Base-by-base conservation (phyloP, 2,329 filamentous ascomycete genomes). In the Microcyclospora tardicrescens region DNA sequence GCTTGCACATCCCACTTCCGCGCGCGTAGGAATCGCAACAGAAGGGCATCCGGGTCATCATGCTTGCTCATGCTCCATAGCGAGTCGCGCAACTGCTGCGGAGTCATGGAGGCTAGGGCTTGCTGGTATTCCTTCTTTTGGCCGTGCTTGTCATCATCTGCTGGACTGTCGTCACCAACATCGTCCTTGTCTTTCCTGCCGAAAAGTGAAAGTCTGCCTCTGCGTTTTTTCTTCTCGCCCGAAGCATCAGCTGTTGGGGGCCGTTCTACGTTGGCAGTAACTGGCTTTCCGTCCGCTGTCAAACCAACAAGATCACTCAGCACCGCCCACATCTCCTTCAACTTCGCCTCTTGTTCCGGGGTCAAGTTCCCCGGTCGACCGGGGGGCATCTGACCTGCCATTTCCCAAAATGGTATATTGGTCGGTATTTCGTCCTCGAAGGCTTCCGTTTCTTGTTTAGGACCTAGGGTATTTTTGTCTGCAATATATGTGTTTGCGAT, bases 51-150 rank as follows among this genome's bases (percentile, higher is more conserved):
- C 0, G 91, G 91, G 57, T 96, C 77, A 56, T 98, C 91, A 53
- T 91, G 81, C 67, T 96, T 98, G 42, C 89, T 75, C 85, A 95
- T 93, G 49, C 67, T 73, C 91, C 91, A 96, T 56, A 96, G 82
- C 0, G 86, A 79, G 12, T 71, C 68, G 37, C 86, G 77, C 47
- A 98, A 75, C 33, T 81, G 72, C 53, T 93, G 84, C 0, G 89
- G 84, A 1, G 77, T 72, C 53, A 81, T 73, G 43, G 73, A 84
- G 35, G 81, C 79, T 9, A 98, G 63, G 0, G 85, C 84, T 31
- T 89, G 77, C 50, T 84, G 75, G 62, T 86, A 95, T 36, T 86
- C 78, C 62, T 89, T 91, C 29, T 75, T 82, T 61, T 91, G 83
- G 34, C 86, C 87, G 59, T 93, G 89, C 65, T 96, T 98, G 65